Percentiles rank a stretch among this genome's conserved stretches.
These are phyloP conservation scores for Cladosporium velox DNA, from an alignment of 2,329 filamentous ascomycete species.

Conservation along the genomic window DNA sequence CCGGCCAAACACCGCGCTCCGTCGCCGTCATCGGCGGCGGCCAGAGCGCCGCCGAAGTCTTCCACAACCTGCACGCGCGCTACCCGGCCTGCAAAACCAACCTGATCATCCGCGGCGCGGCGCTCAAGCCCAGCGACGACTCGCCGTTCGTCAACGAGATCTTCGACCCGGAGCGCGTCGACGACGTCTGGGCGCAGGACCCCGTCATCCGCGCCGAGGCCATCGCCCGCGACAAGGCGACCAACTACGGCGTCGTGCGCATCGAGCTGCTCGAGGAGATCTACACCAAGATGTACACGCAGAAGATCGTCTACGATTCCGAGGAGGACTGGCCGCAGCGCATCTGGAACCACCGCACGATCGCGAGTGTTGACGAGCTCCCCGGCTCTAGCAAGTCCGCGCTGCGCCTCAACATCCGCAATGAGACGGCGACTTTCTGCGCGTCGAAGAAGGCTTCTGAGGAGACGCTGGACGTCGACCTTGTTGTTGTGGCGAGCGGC, in stretches of 20 bases:
- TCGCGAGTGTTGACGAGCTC: constrained; percentile 56
- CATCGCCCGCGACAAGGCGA: constrained; percentile 72
- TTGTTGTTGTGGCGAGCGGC: constrained; percentile 83
- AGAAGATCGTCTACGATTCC: constrained; percentile 68
- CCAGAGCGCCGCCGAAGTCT: constrained; percentile 94
- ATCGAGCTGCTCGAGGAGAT: constrained; percentile 87
- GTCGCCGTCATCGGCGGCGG: constrained; percentile 87
- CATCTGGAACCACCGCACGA: constrained; percentile 69
- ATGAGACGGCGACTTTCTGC: constrained; percentile 47
- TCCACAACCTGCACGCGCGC: constrained; percentile 78
- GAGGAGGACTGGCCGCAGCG: constrained; percentile 82
- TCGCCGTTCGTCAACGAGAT: constrained; percentile 97
- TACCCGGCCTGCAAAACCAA: constrained; percentile 80
- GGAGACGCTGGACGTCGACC: constrained; percentile 73
- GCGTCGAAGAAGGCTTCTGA: constrained; percentile 44
- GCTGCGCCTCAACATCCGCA: constrained; percentile 63
- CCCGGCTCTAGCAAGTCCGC: constrained; percentile 41
- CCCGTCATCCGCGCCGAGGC: constrained; percentile 61
- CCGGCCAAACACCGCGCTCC: constrained; percentile 61
- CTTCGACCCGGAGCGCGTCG: constrained; percentile 85
- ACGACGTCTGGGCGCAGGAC: constrained; percentile 71
- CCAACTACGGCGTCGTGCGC: constrained; percentile 93
- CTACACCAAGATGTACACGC: constrained; percentile 85
- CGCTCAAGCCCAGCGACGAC: constrained; percentile 88
- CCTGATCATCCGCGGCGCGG: constrained; percentile 79